Evolutionary conservation across 176 grass and related monocot species (phyloP).

Genomic region (Elymus sibiricus): DNA sequence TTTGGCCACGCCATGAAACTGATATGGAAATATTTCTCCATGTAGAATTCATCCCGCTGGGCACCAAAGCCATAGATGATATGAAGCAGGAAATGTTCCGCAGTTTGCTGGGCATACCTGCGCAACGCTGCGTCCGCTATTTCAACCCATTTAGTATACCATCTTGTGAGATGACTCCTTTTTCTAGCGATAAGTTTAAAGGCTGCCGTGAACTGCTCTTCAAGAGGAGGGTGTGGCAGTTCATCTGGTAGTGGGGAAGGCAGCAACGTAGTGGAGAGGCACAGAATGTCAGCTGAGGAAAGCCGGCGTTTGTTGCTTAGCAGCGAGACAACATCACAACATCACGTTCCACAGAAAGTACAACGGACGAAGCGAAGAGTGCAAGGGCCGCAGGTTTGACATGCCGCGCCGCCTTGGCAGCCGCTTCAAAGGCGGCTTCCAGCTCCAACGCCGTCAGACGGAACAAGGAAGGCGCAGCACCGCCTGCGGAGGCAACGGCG

Average conservation of each 20-base stretch:
- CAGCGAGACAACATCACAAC: background rate
- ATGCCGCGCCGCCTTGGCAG: constrained; percentile 11
- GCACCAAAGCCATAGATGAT: background rate
- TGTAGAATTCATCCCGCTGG: background rate
- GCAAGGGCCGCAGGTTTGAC: background rate
- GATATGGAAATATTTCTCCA: background rate
- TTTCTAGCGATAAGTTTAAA: background rate
- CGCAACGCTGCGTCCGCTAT: constrained; percentile 4
- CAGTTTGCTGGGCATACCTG: constrained; percentile 13
- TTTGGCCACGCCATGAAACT: constrained; percentile 26
- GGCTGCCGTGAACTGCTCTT: background rate
- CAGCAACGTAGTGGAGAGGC: constrained; percentile 2
- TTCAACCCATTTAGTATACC: background rate
- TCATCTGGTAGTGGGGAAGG: constrained; percentile 6
- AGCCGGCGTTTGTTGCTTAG: background rate
- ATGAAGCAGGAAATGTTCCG: constrained; percentile 7
- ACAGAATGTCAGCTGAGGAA: background rate
- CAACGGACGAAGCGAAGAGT: background rate
- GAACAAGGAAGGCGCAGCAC: background rate
- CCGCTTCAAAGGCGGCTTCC: background rate
- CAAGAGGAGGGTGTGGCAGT: background rate
- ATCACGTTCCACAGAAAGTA: background rate
- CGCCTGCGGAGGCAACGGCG: background rate
- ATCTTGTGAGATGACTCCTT: background rate
- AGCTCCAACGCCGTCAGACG: background rate